A percentile compares a stretch with the other conserved stretches of the same genome.
Evolutionary conservation across 1,284 basidiomycete genomes (phyloP).

Genomic region (Volvariella volvacea): DNA sequence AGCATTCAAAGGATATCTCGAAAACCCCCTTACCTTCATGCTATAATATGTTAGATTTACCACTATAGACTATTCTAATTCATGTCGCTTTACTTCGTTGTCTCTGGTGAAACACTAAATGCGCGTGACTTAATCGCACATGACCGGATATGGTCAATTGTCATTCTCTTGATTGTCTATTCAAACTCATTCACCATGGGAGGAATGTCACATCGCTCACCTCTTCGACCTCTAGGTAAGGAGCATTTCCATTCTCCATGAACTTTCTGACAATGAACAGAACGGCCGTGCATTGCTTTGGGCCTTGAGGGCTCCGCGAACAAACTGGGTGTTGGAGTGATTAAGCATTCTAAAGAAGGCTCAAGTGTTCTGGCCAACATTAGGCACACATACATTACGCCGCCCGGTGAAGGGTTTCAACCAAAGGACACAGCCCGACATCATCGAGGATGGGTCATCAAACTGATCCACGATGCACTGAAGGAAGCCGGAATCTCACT

Average conservation of each 20-base stretch:
- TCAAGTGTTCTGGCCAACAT: constrained; percentile 72
- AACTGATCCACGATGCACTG: constrained; percentile 81
- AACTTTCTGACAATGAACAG: constrained; percentile 26
- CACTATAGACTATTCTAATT: too few species aligned
- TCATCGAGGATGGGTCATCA: constrained; percentile 89
- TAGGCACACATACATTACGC: constrained; percentile 97
- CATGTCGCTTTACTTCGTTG: too few species aligned
- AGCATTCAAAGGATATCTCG: constrained; percentile 95
- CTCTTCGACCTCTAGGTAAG: neutral
- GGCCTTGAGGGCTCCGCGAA: constrained; percentile 96
- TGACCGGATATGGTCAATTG: too few species aligned
- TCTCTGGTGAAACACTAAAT: too few species aligned
- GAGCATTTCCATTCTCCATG: neutral
- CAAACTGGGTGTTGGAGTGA: constrained; percentile 95
- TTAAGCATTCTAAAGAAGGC: constrained; percentile 74
- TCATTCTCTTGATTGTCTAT: too few species aligned
- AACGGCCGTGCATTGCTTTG: constrained; percentile 63
- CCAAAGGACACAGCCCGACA: constrained; percentile 94
- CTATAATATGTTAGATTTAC: constrained; percentile 39
- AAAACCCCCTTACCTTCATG: constrained; percentile 95
- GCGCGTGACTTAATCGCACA: too few species aligned
- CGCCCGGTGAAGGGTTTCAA: constrained; percentile 95
- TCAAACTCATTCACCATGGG: neutral
- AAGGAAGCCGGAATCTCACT: constrained; percentile 65
- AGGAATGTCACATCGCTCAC: neutral